Evolutionary conservation across 2,329 filamentous ascomycete genomes (phyloP), one percentile per base, ranked within the genome.

Genomic region (Colletotrichum siamense): DNA sequence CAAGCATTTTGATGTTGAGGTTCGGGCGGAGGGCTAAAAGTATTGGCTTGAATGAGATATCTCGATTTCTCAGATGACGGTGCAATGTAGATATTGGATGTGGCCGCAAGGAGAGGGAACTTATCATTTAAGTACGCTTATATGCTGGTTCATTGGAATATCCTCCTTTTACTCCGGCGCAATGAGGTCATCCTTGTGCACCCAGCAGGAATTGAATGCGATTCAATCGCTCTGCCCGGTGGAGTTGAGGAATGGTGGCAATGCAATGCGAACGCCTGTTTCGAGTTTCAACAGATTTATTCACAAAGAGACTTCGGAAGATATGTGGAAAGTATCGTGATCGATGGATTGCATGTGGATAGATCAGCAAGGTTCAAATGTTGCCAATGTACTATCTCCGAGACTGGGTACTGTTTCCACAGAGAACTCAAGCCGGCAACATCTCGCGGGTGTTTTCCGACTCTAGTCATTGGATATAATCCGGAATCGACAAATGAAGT

Each of bases 111-210:
- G 7, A 2, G 59, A 22, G 59, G n/a, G 59, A 63, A 36, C 5
- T 34, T n/a, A 5, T 36, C 30, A 9, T 36, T 63, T 63, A 63
- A 63, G 59, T 63, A 63, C 3, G 8, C n/a, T 63, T 3, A 9
- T n/a, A 15, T 5, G 30, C 18, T 36, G n/a, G 1, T 6, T 1
- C 3, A 16, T 22, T n/a, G 15, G 59, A 5, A 63, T 22, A 7
- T n/a, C 8, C 2, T 34, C 18, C 26, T n/a, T 5, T 8, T 3
- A 4, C 30, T 8, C 3, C n/a, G n/a, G 8, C 5, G 8, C 0
- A 1, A 63, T n/a, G 16, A 22, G 30, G 18, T 63, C n/a, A 63
- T 34, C 30, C 30, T 15, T 34, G 30, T 63, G 30, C 8, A 63
- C n/a, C 4, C n/a, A 34, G 30, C n/a, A 63, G 30, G 16, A 30